These are phyloP conservation scores for Henningerozyma blattae DNA, from an alignment of 805 yeast species.

Conservation along the genomic window DNA sequence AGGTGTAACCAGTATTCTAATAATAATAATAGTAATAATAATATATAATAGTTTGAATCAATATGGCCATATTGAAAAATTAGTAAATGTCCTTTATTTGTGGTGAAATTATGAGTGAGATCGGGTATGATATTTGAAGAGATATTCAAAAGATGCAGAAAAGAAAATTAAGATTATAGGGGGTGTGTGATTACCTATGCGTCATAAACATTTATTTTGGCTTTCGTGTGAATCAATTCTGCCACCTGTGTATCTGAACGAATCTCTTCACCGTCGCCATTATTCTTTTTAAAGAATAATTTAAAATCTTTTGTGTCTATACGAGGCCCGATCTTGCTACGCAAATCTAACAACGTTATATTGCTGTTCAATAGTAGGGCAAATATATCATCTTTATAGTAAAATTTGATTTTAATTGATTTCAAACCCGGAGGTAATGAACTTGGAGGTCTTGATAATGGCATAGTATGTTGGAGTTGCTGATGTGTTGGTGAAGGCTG, in stretches of 20 bases:
- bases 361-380: conserved; percentile 46
- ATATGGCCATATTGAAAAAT: no score
- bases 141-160: no score
- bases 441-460: conserved; percentile 23
- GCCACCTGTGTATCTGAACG: conserved; percentile 24
- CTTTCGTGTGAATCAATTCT: conserved; percentile 23
- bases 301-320: conserved; percentile 29
- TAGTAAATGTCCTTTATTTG: no score
- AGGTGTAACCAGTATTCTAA: no score
- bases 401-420: conserved; percentile 52
- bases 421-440: conserved; percentile 16
- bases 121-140: no score
- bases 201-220: conserved; percentile 28
- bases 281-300: conserved; percentile 23
- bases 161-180: no score
- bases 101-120: no score
- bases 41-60: no score
- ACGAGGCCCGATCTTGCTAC: conserved; percentile 39
- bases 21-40: no score
- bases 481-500: no score
- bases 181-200: conserved; percentile 7
- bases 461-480: no score
- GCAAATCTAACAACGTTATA: conserved; percentile 37
- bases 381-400: conserved; percentile 71
- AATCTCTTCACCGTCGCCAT: conserved; percentile 25